Conservation (phyloP, 352 stramenopile genomes). For the Pythium periplocum region DNA sequence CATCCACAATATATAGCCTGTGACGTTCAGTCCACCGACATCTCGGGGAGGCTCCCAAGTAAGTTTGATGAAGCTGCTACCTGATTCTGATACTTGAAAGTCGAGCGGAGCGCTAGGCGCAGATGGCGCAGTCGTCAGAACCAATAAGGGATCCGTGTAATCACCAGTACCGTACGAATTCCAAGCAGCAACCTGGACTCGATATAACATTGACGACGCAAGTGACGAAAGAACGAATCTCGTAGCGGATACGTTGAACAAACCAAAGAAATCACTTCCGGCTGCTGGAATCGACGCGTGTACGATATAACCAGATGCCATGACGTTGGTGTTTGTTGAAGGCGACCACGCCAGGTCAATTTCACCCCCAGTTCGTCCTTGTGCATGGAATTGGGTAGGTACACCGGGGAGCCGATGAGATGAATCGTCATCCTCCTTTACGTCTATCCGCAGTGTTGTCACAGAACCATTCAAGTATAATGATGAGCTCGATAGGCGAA, state of each 20-base stretch:
- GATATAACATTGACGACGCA: constrained; percentile 22
- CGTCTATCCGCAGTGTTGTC: constrained; percentile 23
- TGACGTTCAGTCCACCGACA: constrained; percentile 28
- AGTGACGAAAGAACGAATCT: constrained; percentile 39
- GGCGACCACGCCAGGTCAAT: constrained; percentile 31
- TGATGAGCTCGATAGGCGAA: constrained; percentile 10
- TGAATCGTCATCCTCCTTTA: constrained; percentile 46
- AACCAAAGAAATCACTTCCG: constrained; percentile 9
- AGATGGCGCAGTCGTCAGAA: constrained; percentile 27
- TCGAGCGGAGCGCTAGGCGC: constrained; percentile 20
- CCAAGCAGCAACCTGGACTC: constrained; percentile 38
- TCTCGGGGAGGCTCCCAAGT: constrained; percentile 35
- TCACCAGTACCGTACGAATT: constrained; percentile 36
- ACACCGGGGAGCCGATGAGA: constrained; percentile 19
- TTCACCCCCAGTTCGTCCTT: constrained; percentile 37
- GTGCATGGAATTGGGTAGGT: constrained; percentile 8
- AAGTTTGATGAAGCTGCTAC: constrained; percentile 20
- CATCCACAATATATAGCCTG: constrained; percentile 18
- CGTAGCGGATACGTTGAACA: not conserved
- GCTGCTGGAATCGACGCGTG: constrained; percentile 16
- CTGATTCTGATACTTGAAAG: constrained; percentile 5
- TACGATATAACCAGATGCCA: constrained; percentile 30
- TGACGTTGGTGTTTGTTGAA: not conserved
- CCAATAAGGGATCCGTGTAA: constrained; percentile 19
- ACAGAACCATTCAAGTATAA: constrained; percentile 5